Percentiles rank a stretch among this genome's conserved stretches.
Evolutionary conservation across 169 alveolate genomes (phyloP).

Genomic region (Plasmodium chabaudi): DNA sequence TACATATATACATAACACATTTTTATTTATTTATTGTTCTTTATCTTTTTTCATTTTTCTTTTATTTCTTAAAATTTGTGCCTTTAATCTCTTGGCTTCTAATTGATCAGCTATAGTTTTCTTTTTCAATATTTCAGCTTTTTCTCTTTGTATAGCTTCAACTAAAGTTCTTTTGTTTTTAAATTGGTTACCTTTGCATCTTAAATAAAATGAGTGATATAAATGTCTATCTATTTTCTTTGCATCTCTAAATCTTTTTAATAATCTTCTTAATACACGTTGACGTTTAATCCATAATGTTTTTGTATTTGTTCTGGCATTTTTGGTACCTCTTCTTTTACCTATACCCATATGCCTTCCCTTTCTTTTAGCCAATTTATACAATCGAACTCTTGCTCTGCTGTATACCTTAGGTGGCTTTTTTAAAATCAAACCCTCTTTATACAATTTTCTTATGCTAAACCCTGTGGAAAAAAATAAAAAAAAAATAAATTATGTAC

Average conservation of each 20-base stretch:
- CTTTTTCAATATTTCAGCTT: conserved; percentile 92
- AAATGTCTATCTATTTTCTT: conserved; percentile 96
- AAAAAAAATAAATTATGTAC: not conserved
- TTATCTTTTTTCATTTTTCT: conserved; percentile 82
- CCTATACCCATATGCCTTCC: conserved; percentile 99
- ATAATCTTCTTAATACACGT: conserved; percentile 98
- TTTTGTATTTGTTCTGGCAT: conserved; percentile 98
- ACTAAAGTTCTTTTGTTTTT: conserved; percentile 97
- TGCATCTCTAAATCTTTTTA: conserved; percentile 96
- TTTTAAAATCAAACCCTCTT: conserved; percentile 97
- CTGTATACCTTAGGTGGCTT: conserved; percentile 97
- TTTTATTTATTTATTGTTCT: not conserved
- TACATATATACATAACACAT: not conserved
- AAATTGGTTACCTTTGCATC: conserved; percentile 98
- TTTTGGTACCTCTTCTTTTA: conserved; percentile 97
- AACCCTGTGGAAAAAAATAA: conserved; percentile 70
- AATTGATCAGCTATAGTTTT: conserved; percentile 90
- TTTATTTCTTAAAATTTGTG: conserved; percentile 85
- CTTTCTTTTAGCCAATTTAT: conserved; percentile 95
- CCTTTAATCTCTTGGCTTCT: conserved; percentile 91
- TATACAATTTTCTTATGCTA: conserved; percentile 95
- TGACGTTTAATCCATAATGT: conserved; percentile 98
- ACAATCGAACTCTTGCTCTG: conserved; percentile 94
- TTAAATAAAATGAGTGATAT: conserved; percentile 97
- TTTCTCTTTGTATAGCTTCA: conserved; percentile 97